Evolutionary conservation across 176 grass and related monocot species (phyloP), one percentile per base, ranked within the genome.

Genomic region (Pontederia paniculata): DNA sequence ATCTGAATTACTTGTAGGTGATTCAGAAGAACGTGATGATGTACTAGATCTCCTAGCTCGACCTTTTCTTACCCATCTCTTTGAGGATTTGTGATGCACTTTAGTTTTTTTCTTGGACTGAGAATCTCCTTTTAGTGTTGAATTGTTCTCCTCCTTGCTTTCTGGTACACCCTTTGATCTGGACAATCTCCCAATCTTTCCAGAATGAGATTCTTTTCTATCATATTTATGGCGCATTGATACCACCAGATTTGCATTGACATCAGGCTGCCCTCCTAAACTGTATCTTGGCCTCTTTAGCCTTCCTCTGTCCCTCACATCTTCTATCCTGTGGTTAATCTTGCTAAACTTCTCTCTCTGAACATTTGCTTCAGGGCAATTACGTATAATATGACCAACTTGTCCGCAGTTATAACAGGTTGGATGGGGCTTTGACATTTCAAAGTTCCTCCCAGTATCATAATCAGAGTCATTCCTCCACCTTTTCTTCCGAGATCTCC

Each of bases 281-380:
- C 75, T 63, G 22, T 55, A 55, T 44, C 55, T 58, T 48, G 58
- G 69, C 56, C 66, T 71, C 59, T 28, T 77, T 18, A 58, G 65
- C 55, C 74, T 74, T 58, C 18, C 28, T 20, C 57, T 67, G 28
- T 67, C 74, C 66, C 52, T 68, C 3, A 69, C 75, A 59, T 49
- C 60, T 66, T 81, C 55, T 53, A 65, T 71, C 70, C 46, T 71
- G 58, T 55, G 17, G 57, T 17, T 74, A 54, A 81, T 70, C 43
- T 48, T 67, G 23, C 17, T n/a, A 61, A 37, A 52, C 37, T 48
- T 28, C 53, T 17, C 1, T 9, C 62, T 50, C 20, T 41, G 50
- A 21, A 12, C 15, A 13, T 63, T 42, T 45, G 64, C 50, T 43
- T 46, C 16, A 56, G 22, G 54, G 54, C 54, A 56, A 12, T 20